Evolutionary conservation across 352 stramenopile species (phyloP), one percentile per base, ranked within the genome.

Genomic region (Phytophthora capsici): DNA sequence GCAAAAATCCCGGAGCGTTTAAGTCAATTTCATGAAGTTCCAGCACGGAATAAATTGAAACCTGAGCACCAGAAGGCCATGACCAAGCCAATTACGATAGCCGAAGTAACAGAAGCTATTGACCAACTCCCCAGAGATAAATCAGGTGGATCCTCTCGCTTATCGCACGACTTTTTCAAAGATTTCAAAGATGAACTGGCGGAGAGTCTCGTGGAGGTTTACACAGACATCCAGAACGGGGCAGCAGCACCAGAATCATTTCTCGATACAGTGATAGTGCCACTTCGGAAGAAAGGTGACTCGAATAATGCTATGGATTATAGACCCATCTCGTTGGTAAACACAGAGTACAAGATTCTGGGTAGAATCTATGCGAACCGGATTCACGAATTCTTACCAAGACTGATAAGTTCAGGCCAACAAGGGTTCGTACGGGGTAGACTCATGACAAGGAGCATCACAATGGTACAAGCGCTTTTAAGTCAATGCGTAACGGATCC

Each of bases 271-370:
- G 26, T 10, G 2, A 26, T 44, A 10, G 17, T 63, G 2, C 32
- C 45, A 0, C 36, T 63, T 0, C 14, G 56, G 6, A 55, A 66
- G 10, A 66, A 60, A 25, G 58, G 58, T 6, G 32, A 59, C 10
- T 66, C 56, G 7, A 12, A 17, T 6, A 30, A 60, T 16, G 58
- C 49, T 1, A 66, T 60, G 41, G 49, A 60, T 9, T 66, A 59
- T 9, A 10, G 48, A 16, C 48, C 48, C 16, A 66, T 64, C 13
- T 46, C 47, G 2, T n/a, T 66, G 4, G 22, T 58, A 0, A 66
- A 60, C 14, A 60, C 58, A 2, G 48, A 48, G 4, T 60, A 55
- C 22, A 65, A 60, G 41, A 41, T 50, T 12, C 40, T 55, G 1
- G 49, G 28, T 6, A n/a, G 48, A 17, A 50, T 60, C 2, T 44